A percentile compares a stretch with the other conserved stretches of the same genome.
Conservation (phyloP, 1,139 yeast genomes). For the Scheffersomyces stambukii region DNA sequence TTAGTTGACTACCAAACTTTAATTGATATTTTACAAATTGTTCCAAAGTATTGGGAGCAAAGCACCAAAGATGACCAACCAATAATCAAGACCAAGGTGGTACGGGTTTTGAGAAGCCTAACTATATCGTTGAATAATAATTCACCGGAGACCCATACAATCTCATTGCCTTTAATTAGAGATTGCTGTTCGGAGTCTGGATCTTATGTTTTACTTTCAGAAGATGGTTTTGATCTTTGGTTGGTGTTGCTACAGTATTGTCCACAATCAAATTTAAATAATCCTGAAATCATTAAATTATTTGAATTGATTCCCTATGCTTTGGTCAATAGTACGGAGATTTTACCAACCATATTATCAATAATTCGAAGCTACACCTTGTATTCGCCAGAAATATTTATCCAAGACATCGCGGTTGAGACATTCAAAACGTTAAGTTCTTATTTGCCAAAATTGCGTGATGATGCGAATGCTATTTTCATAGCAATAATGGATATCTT, state of each 20-base stretch:
- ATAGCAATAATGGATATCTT: conserved; percentile 59
- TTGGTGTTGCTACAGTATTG: conserved; percentile 58
- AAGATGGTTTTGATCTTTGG: conserved; percentile 92
- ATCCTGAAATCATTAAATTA: conserved; percentile 34
- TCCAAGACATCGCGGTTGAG: conserved; percentile 24
- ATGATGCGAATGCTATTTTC: conserved; percentile 59
- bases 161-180: conserved; percentile 64
- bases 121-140: conserved; percentile 60
- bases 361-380: conserved; percentile 71
- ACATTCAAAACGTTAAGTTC: conserved; percentile 52
- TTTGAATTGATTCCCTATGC: conserved; percentile 49
- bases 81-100: conserved; percentile 66
- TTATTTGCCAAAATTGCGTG: conserved; percentile 61
- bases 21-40: conserved; percentile 50
- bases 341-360: conserved; percentile 62
- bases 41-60: conserved; percentile 76
- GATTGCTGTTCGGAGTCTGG: conserved; percentile 65
- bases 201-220: conserved; percentile 61
- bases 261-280: conserved; percentile 25
- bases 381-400: conserved; percentile 49
- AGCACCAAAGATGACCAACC: conserved; percentile 53
- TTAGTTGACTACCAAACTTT: conserved; percentile 48
- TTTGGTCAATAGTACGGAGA: conserved; percentile 66
- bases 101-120: conserved; percentile 65
- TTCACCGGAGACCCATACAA: conserved; percentile 55